Percentiles rank a stretch among this genome's conserved stretches.
Conservation (phyloP, 805 yeast species). For the Naumovozyma castellii region DNA sequence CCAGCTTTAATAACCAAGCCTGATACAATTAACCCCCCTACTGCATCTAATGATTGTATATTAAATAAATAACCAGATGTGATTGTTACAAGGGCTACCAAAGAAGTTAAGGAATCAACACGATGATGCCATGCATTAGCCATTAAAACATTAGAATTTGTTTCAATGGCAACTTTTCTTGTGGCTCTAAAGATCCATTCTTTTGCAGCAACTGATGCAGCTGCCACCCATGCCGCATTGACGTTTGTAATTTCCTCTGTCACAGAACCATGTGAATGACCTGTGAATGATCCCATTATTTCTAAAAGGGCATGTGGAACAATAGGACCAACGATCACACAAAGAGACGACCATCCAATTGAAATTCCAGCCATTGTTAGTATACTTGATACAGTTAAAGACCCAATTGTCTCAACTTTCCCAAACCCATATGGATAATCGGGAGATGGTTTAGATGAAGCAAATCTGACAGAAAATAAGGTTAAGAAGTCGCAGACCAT, state of each 20-base stretch:
- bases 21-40: slow-evolving; percentile 86
- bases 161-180: slow-evolving; percentile 60
- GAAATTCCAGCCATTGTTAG: slow-evolving; percentile 80
- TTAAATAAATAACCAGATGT: slow-evolving; percentile 72
- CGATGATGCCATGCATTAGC: slow-evolving; percentile 99
- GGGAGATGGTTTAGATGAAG: slow-evolving; percentile 48
- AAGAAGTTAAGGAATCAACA: slow-evolving; percentile 84
- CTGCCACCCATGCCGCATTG: slow-evolving; percentile 95
- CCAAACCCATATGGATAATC: slow-evolving; percentile 84
- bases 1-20: slow-evolving; percentile 79
- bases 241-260: slow-evolving; percentile 47
- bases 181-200: slow-evolving; percentile 86
- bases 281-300: slow-evolving; percentile 31
- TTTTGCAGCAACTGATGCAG: slow-evolving; percentile 75
- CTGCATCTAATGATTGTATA: slow-evolving; percentile 78
- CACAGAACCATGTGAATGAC: slow-evolving; percentile 31
- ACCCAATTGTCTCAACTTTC: slow-evolving; percentile 85
- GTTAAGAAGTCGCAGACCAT: slow-evolving; percentile 84
- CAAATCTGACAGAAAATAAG: slow-evolving; percentile 74
- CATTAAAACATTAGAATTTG: slow-evolving; percentile 79
- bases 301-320: slow-evolving; percentile 57
- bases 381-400: slow-evolving; percentile 77
- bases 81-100: slow-evolving; percentile 83
- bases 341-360: slow-evolving; percentile 78
- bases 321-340: slow-evolving; percentile 56